Evolutionary conservation across 352 stramenopile genomes (phyloP), one percentile per base, ranked within the genome.

Genomic region (Pythium sp.): DNA sequence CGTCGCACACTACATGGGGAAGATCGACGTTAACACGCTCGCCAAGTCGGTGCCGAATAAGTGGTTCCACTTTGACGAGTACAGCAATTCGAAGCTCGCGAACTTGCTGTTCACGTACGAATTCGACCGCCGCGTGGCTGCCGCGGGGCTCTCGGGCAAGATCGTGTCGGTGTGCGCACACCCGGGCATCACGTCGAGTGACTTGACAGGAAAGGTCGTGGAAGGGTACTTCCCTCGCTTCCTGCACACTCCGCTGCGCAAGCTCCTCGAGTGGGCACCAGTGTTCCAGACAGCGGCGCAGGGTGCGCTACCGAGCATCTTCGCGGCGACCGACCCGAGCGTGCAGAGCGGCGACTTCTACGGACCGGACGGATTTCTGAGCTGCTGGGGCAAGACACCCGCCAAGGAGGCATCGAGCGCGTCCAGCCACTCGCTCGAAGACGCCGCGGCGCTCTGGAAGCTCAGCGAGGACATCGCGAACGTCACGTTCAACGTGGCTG

Each of bases 71-170:
- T 65, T 76, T 22, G 74, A 79, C 61, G 80, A 89, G 49, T 89
- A 89, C 67, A 64, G 58, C 58, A 74, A 67, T 36, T 87, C 81
- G 36, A 85, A 86, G 67, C 55, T 86, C 28, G 65, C 72, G 8
- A 84, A 80, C 14, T 36, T 86, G 58, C 62, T 86, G 22, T 86
- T 86, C 58, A 81, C 76, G 11, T 81, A 76, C 58, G 78, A 86
- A 34, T 41, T 86, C 20, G n/a, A 79, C 8, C 72, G 78, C 34
- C 74, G 78, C 18, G 57, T 86, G 36, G 54, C 34, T 14, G 54
- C 62, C 0, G 70, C 67, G 1, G 77, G 73, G 7, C 30, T 82
- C 41, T 28, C 51, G 1, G 62, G 62, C 30, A 60, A 71, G 11
- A 69, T 87, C 24, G 22, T 82, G 14, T 72, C 69, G 5, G 68